These are phyloP conservation scores for Typha latifolia DNA, from an alignment of 176 grass and related monocot species.

Conservation along the genomic window DNA sequence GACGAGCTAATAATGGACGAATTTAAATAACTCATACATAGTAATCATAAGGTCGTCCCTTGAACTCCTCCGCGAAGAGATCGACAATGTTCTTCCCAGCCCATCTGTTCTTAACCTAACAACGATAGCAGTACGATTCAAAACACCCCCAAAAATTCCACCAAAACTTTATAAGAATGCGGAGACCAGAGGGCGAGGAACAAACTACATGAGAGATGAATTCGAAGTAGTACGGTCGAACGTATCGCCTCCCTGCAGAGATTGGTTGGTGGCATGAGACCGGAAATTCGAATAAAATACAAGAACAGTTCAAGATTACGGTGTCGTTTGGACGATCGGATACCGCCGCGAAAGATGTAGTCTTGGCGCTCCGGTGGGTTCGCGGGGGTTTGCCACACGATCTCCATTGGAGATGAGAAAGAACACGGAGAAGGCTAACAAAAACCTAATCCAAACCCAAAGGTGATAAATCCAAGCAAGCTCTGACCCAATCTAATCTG, in stretches of 20 bases:
- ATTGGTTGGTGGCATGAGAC: background rate
- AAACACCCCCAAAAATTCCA: no score
- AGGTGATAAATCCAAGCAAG: no score
- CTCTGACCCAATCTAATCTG: no score
- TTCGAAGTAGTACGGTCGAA: constrained; percentile 91
- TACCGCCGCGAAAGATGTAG: constrained; percentile 77
- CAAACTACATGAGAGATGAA: constrained; percentile 79
- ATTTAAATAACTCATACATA: constrained; percentile 44
- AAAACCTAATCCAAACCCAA: background rate
- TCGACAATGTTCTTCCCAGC: constrained; percentile 88
- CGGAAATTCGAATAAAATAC: background rate
- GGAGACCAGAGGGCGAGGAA: background rate
- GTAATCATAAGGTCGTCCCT: constrained; percentile 61
- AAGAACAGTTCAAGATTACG: background rate
- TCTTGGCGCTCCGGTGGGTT: constrained; percentile 62
- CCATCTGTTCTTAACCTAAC: constrained; percentile 91
- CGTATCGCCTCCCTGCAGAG: constrained; percentile 67
- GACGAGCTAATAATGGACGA: background rate
- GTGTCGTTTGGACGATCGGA: background rate
- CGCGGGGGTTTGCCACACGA: constrained; percentile 86
- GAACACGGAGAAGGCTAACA: background rate
- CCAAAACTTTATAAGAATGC: background rate
- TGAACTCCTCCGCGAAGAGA: constrained; percentile 93
- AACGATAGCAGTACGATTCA: background rate
- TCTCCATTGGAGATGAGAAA: constrained; percentile 18